phyloP scores from a whole-genome alignment of 805 yeast genomes.

The Ogataea parapolymorpha region DNA sequence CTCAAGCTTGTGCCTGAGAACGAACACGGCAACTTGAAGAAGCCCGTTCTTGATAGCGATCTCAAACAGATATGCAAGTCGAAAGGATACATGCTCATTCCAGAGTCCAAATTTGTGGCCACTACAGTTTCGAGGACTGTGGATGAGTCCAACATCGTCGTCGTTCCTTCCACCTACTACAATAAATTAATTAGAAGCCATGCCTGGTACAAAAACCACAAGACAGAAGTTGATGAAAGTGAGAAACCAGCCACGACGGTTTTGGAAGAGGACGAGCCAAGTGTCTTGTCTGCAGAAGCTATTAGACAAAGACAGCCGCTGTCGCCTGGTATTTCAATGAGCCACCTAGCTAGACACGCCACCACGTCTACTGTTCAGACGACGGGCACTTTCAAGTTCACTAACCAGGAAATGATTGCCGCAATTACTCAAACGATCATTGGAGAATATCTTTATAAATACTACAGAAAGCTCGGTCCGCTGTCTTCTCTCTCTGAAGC shows the following conservation, averaged over 20 bases:
- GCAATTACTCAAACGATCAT: constrained; percentile 90
- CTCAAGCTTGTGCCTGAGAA: constrained; percentile 32
- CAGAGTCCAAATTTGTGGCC: constrained; percentile 57
- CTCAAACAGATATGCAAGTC: constrained; percentile 41
- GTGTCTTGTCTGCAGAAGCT: constrained; percentile 10
- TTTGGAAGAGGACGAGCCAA: constrained; percentile 16
- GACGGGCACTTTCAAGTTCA: constrained; percentile 61
- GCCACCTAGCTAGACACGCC: constrained; percentile 17
- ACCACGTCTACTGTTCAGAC: constrained; percentile 25
- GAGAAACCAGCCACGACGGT: constrained; percentile 3
- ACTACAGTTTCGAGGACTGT: constrained; percentile 57
- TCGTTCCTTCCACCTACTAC: constrained; percentile 63
- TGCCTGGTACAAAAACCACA: constrained; percentile 28
- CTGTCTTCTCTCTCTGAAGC: constrained; percentile 70
- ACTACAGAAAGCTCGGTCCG: constrained; percentile 74
- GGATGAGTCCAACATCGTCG: constrained; percentile 55
- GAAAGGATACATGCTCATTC: constrained; percentile 52
- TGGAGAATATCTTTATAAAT: constrained; percentile 87
- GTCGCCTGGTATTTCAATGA: constrained; percentile 12
- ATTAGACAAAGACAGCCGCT: constrained; percentile 6
- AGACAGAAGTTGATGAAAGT: constrained; percentile 6
- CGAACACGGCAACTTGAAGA: constrained; percentile 21
- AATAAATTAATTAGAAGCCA: constrained; percentile 49
- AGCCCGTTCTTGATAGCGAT: constrained; percentile 15
- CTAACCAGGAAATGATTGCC: constrained; percentile 71